phyloP scores from a whole-genome alignment of 2,329 filamentous ascomycete species.

The Arthrinium phaeospermum region DNA sequence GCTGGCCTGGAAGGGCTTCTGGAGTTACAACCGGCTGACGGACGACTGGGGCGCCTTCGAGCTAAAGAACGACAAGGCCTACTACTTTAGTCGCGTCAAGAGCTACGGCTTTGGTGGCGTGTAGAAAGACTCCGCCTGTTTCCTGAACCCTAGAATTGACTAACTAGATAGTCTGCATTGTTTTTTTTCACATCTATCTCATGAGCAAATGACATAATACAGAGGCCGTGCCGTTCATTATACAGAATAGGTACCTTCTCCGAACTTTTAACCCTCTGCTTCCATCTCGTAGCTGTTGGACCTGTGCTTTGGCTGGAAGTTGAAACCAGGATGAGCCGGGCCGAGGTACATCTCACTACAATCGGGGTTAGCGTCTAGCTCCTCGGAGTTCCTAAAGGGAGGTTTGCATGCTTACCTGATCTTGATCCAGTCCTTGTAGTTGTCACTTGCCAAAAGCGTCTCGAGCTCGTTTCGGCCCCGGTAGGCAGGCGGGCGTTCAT shows the following conservation, averaged over 20 bases:
- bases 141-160: background rate
- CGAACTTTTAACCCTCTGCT: slow-evolving; percentile 63
- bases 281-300: slow-evolving; percentile 88
- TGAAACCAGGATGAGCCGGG: slow-evolving; percentile 86
- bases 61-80: slow-evolving; percentile 67
- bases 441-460: slow-evolving; percentile 86
- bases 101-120: slow-evolving; percentile 61
- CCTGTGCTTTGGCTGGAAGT: slow-evolving; percentile 97
- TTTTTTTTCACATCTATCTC: background rate
- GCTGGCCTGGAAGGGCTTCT: slow-evolving; percentile 85
- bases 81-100: slow-evolving; percentile 70
- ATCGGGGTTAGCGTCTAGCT: background rate
- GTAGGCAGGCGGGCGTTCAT: slow-evolving; percentile 87
- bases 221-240: slow-evolving; percentile 1
- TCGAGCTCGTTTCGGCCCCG: slow-evolving; percentile 88
- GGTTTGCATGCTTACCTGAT: slow-evolving; percentile 73
- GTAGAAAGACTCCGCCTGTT: slow-evolving; percentile 28
- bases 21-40: slow-evolving; percentile 86
- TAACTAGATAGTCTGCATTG: background rate
- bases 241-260: background rate
- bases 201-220: slow-evolving; percentile 6
- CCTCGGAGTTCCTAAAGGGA: background rate
- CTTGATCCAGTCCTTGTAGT: slow-evolving; percentile 99
- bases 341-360: slow-evolving; percentile 95
- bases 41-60: slow-evolving; percentile 89